Conservation (phyloP, 768 basidiomycete species). For the Lentinula detonsa region DNA sequence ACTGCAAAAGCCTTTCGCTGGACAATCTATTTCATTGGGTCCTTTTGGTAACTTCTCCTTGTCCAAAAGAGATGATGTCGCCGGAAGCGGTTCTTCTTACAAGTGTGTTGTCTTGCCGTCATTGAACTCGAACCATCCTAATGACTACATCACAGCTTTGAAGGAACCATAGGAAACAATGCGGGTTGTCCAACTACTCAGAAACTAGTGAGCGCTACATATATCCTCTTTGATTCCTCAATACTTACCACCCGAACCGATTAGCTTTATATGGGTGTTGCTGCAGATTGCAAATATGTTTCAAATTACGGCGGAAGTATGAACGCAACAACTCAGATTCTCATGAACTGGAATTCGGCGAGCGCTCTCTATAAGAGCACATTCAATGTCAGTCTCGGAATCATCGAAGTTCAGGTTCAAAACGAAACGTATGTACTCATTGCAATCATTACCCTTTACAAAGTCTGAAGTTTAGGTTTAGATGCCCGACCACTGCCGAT, state of each 20-base stretch:
- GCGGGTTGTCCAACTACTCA: constrained; percentile 69
- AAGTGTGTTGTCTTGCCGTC: constrained; percentile 37
- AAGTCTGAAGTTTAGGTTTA: constrained; percentile 15
- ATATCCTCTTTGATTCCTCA: not conserved
- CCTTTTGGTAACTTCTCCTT: constrained; percentile 27
- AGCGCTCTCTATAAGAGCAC: constrained; percentile 69
- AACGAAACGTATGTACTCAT: constrained; percentile 33
- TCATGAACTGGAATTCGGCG: constrained; percentile 78
- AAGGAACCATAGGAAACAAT: constrained; percentile 58
- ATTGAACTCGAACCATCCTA: not conserved
- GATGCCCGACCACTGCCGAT: constrained; percentile 57
- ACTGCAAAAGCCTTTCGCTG: constrained; percentile 25
- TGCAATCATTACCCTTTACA: constrained; percentile 5
- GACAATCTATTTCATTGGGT: constrained; percentile 29
- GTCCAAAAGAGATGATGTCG: constrained; percentile 50
- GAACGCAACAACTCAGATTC: constrained; percentile 67
- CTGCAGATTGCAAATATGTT: constrained; percentile 81
- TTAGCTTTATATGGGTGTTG: constrained; percentile 77
- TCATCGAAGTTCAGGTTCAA: constrained; percentile 74
- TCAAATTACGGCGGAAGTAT: constrained; percentile 52
- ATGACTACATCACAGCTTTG: constrained; percentile 44
- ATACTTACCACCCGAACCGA: not conserved
- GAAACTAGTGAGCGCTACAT: constrained; percentile 47
- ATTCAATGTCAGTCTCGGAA: constrained; percentile 83
- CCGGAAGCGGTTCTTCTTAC: constrained; percentile 39